phyloP scores from a whole-genome alignment of 2,329 filamentous ascomycete genomes.

The Coniochaeta sp. region DNA sequence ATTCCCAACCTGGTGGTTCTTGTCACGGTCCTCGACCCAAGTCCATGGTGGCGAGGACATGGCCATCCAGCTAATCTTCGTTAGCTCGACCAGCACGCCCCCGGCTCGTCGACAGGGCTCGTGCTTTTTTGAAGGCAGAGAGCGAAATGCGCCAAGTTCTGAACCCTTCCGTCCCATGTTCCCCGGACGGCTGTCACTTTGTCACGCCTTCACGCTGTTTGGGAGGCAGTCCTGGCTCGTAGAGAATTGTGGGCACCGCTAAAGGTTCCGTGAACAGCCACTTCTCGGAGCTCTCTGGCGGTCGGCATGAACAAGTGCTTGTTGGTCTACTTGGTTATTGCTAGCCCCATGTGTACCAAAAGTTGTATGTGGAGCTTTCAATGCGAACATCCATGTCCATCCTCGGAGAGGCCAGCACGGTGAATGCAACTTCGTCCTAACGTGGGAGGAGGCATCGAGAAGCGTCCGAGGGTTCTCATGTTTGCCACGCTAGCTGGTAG shows the following conservation, averaged over 20 bases:
- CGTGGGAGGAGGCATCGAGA: background rate
- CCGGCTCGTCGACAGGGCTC: background rate
- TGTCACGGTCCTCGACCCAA: background rate
- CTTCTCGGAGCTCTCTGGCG: background rate
- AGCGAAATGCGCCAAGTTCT: background rate
- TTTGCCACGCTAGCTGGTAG: background rate
- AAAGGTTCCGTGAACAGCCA: background rate
- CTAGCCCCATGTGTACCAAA: background rate
- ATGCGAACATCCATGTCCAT: background rate
- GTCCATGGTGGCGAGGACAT: slow-evolving; percentile 1
- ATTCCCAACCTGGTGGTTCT: background rate
- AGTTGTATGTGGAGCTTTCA: background rate
- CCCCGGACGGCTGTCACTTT: background rate
- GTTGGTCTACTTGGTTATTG: background rate
- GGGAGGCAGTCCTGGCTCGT: background rate
- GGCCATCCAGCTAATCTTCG: background rate
- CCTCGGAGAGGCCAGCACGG: background rate
- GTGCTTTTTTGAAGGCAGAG: background rate
- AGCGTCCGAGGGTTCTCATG: background rate
- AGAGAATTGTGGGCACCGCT: background rate
- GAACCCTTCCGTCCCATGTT: background rate
- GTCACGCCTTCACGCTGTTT: background rate
- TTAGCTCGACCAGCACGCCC: background rate
- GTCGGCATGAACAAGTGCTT: background rate
- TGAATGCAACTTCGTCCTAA: background rate